Evolutionary conservation across 169 alveolate genomes (phyloP), one percentile per base, ranked within the genome.

Genomic region (Cryptosporidium canis): DNA sequence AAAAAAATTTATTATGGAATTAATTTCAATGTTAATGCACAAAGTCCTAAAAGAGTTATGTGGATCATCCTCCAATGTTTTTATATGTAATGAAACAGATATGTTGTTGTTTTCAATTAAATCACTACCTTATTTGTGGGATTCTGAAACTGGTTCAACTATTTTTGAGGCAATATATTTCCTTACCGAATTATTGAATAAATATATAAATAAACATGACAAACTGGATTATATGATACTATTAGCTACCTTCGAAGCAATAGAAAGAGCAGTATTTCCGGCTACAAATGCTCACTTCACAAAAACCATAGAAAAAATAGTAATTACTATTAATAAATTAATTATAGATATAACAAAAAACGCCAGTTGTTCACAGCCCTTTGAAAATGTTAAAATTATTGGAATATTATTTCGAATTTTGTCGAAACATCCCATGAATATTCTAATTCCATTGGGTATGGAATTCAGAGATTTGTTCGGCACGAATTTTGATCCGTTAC

Each of bases 81-180:
- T 77, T 77, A 12, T 77, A 39, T 11, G 7, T 24, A 77, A 58
- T 41, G 87, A 77, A 21, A 9, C 16, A 43, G 64, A 55, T 9
- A 55, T 77, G 0, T 24, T 77, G 12, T 12, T 58, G n/a, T 77
- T 77, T 39, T 21, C 72, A 45, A 41, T 77, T 21, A 58, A 58
- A 37, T 55, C 87, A 3, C 61, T 77, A 12, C 14, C 87, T 6
- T 53, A 55, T 39, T 58, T 77, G 7, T 77, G 87, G 87, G 71
- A 77, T 21, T 61, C 18, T 18, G 37, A 61, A 27, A 9, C 8
- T 1, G 39, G 44, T 39, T 77, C 77, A n/a, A 58, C 77, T 24
- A 37, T 44, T 24, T 9, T 56, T 61, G 72, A 61, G 41, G 39
- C 47, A 6, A 11, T 77, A 8, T 2, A 21, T 37, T 61, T 77